Conservation (phyloP, 192 early-diverging fungal genomes). For the Funneliformis mosseae region DNA sequence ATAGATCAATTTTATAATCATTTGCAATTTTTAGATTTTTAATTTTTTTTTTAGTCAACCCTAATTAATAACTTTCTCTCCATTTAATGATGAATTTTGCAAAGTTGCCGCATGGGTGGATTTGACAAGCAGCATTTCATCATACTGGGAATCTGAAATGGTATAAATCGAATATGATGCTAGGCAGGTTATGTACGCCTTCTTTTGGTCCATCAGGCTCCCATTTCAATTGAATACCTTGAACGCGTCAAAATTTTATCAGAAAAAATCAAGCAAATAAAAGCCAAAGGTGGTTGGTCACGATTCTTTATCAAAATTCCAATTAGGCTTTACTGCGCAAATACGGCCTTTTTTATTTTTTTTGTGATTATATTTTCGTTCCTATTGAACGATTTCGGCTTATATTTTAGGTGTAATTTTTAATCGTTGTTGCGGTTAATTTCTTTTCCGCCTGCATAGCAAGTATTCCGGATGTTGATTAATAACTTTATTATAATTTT, state of each 20-base stretch:
- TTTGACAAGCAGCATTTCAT: constrained; percentile 47
- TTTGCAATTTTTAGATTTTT: too few relatives aligned
- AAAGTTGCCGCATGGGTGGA: not conserved
- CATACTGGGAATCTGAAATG: constrained; percentile 34
- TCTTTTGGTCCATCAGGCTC: constrained; percentile 24
- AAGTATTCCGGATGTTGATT: too few relatives aligned
- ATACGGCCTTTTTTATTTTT: constrained; percentile 46
- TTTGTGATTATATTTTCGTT: too few relatives aligned
- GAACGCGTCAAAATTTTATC: constrained; percentile 31
- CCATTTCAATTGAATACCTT: constrained; percentile 39
- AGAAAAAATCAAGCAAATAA: constrained; percentile 15
- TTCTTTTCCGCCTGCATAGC: too few relatives aligned
- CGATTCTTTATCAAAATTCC: constrained; percentile 31
- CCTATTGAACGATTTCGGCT: too few relatives aligned
- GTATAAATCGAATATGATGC: constrained; percentile 35
- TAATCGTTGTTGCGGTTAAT: too few relatives aligned
- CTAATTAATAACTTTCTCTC: not conserved
- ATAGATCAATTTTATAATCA: too few relatives aligned
- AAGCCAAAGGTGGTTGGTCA: constrained; percentile 23
- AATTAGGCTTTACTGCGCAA: constrained; percentile 50
- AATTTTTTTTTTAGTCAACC: too few relatives aligned
- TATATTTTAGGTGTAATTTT: too few relatives aligned
- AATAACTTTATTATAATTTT: too few relatives aligned
- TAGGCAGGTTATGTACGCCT: too few relatives aligned
- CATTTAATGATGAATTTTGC: not conserved